Conservation (phyloP, 1,284 basidiomycete genomes). For the Marasmius sp. region DNA sequence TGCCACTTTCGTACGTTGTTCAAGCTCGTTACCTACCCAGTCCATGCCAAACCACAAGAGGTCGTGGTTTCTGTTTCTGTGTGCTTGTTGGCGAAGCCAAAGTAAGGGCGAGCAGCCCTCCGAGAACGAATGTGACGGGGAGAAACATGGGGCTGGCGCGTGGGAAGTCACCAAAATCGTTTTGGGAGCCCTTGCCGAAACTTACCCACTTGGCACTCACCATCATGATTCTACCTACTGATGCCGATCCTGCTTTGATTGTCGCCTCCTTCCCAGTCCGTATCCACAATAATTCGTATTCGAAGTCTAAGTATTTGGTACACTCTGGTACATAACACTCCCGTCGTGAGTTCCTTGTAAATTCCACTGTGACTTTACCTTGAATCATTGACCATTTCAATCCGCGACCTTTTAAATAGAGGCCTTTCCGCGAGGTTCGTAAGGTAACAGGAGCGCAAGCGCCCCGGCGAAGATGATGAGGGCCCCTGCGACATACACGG, state of each 20-base stretch:
- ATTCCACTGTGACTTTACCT: neutral
- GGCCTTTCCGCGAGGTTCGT: conserved; percentile 68
- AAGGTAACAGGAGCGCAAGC: conserved; percentile 65
- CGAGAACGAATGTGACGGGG: neutral
- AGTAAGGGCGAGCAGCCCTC: neutral
- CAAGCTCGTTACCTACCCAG: conserved; percentile 49
- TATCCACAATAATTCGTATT: no score
- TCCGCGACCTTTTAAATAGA: conserved; percentile 39
- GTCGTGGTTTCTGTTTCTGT: conserved; percentile 36
- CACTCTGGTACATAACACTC: no score
- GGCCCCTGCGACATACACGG: conserved; percentile 70
- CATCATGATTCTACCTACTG: no score
- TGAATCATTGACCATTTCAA: neutral
- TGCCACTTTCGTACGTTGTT: neutral
- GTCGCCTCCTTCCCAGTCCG: no score
- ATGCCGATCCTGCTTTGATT: no score
- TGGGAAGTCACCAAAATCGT: neutral
- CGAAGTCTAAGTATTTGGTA: no score
- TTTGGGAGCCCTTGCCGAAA: no score
- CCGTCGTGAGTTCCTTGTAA: no score
- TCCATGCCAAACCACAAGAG: conserved; percentile 95
- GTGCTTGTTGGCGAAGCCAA: conserved; percentile 8
- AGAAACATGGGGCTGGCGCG: neutral
- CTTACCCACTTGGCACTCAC: no score
- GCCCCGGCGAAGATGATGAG: conserved; percentile 62